Percentiles rank a stretch among this genome's conserved stretches.
Conservation (phyloP, 2,329 filamentous ascomycete species). For the Chaetomium olivaceum region DNA sequence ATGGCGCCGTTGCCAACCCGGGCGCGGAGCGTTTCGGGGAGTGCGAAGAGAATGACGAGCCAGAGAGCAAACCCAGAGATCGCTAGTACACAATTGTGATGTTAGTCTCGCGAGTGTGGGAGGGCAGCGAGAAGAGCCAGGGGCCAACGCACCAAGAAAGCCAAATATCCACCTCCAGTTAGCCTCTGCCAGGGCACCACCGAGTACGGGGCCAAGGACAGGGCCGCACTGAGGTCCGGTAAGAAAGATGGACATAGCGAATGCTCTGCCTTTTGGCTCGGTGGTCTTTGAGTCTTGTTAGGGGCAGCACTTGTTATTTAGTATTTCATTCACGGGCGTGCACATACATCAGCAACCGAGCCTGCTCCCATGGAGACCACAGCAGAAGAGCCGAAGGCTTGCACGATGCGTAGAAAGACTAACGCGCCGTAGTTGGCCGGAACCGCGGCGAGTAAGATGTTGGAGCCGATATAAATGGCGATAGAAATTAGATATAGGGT, state of each 20-base stretch:
- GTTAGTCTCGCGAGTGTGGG: neutral
- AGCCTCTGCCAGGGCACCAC: conserved; percentile 23
- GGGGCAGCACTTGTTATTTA: neutral
- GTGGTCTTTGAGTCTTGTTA: conserved; percentile 19
- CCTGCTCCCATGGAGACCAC: conserved; percentile 26
- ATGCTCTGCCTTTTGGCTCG: conserved; percentile 23
- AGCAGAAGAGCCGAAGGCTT: conserved; percentile 20
- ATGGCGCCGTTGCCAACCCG: conserved; percentile 20
- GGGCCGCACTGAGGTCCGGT: conserved; percentile 24
- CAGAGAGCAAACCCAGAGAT: conserved; percentile 21
- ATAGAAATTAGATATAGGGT: conserved; percentile 23
- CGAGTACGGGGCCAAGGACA: conserved; percentile 21
- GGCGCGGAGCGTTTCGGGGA: conserved; percentile 22
- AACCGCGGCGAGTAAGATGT: conserved; percentile 20
- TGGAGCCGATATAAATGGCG: conserved; percentile 19
- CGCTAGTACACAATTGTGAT: neutral
- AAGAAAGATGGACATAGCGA: conserved; percentile 27
- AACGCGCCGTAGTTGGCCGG: conserved; percentile 23
- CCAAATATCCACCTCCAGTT: conserved; percentile 28
- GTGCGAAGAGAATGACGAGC: conserved; percentile 16
- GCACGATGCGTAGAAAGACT: conserved; percentile 21
- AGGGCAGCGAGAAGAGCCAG: neutral
- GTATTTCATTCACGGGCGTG: neutral
- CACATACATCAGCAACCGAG: conserved; percentile 23
- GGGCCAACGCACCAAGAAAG: conserved; percentile 18